Conservation (phyloP, 257 asterid genomes). For the Jacaranda copaia region DNA sequence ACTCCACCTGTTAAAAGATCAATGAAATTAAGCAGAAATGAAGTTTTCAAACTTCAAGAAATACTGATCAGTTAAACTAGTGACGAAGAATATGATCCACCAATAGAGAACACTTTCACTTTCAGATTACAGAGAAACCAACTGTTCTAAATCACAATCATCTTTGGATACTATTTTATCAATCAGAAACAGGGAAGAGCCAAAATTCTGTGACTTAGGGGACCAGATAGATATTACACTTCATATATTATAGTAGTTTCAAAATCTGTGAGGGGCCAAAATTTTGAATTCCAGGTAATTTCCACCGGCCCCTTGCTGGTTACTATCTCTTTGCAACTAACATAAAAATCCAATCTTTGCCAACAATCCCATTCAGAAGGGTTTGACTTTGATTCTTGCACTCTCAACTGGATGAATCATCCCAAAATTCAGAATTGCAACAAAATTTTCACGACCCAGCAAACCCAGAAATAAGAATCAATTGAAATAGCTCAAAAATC, state of each 20-base stretch:
- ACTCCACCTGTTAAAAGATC: too few species aligned
- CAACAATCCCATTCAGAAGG: neutral
- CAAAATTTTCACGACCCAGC: neutral
- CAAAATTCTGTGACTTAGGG: neutral
- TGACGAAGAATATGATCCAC: constrained; percentile 12
- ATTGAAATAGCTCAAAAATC: constrained; percentile 1
- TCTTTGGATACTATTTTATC: neutral
- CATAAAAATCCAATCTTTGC: constrained; percentile 28
- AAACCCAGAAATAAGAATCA: constrained; percentile 1
- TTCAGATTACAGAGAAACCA: neutral
- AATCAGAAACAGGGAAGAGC: neutral
- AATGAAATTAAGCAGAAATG: neutral
- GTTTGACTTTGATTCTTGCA: constrained; percentile 12
- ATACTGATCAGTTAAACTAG: neutral
- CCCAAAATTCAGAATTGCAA: neutral
- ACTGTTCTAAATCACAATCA: neutral
- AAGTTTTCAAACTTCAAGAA: constrained; percentile 30
- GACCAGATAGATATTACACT: neutral
- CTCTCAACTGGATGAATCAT: neutral
- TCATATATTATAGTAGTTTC: neutral
- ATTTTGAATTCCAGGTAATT: neutral
- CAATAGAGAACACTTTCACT: constrained; percentile 4
- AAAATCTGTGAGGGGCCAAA: neutral
- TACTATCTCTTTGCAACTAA: neutral
- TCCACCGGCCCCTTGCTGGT: neutral